These are phyloP conservation scores for Tulasnella sp. DNA, from an alignment of 768 basidiomycete genomes.

Conservation along the genomic window DNA sequence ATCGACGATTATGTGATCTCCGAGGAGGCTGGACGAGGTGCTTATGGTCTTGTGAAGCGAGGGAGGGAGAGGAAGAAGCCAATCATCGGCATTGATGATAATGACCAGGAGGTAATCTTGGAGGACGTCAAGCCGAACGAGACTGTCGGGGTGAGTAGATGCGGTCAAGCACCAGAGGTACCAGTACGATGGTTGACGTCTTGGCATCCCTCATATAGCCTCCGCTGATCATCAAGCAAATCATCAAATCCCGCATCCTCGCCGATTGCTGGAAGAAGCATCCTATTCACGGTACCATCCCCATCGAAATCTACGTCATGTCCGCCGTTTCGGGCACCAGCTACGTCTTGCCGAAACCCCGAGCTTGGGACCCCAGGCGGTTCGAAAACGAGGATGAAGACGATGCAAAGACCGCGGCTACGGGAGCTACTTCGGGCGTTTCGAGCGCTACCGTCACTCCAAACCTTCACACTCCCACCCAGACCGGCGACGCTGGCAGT, in stretches of 20 bases:
- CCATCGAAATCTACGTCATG: slow-evolving; percentile 96
- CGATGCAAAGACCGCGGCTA: neutral
- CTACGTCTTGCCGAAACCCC: slow-evolving; percentile 65
- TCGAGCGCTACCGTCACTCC: slow-evolving; percentile 21
- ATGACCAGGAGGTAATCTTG: slow-evolving; percentile 19
- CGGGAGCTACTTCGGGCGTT: neutral
- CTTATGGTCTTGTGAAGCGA: slow-evolving; percentile 91
- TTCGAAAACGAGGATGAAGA: slow-evolving; percentile 31
- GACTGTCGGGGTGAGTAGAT: slow-evolving; percentile 79
- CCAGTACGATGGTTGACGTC: too few relatives aligned
- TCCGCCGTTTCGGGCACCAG: slow-evolving; percentile 78
- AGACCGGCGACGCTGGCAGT: slow-evolving; percentile 4
- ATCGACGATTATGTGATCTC: slow-evolving; percentile 86
- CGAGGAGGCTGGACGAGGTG: slow-evolving; percentile 86
- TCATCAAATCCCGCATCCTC: slow-evolving; percentile 96
- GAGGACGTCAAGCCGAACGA: slow-evolving; percentile 49
- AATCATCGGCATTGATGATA: slow-evolving; percentile 2
- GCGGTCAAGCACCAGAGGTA: too few relatives aligned
- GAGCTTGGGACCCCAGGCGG: slow-evolving; percentile 81
- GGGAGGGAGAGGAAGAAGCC: slow-evolving; percentile 63
- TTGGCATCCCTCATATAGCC: slow-evolving; percentile 50
- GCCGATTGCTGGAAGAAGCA: slow-evolving; percentile 99
- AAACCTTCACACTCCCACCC: neutral
- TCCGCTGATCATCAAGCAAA: slow-evolving; percentile 91
- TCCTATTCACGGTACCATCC: slow-evolving; percentile 89